These are phyloP conservation scores for Chaetomium tenue DNA, from an alignment of 495 filamentous ascomycete species.

Conservation along the genomic window DNA sequence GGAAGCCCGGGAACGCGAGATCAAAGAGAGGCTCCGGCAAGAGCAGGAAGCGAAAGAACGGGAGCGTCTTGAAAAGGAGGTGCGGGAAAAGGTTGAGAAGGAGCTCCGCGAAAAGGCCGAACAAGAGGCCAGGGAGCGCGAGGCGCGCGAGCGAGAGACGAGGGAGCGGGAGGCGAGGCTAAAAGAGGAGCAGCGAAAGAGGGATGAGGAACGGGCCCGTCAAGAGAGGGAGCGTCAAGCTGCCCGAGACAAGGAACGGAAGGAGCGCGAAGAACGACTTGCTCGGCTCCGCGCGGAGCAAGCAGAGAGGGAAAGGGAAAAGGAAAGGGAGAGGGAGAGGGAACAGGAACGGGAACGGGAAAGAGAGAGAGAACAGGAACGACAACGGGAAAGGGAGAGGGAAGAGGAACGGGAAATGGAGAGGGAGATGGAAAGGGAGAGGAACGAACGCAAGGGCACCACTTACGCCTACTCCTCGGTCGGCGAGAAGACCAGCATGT, in stretches of 20 bases:
- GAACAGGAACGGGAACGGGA: constrained; percentile 23
- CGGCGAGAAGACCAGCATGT: constrained; percentile 58
- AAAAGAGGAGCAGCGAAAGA: constrained; percentile 33
- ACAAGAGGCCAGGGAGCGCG: constrained; percentile 40
- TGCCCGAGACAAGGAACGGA: constrained; percentile 35
- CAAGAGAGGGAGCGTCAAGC: constrained; percentile 18
- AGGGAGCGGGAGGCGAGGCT: constrained; percentile 39
- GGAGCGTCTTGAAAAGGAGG: constrained; percentile 49
- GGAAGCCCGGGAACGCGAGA: constrained; percentile 43
- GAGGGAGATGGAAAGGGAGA: constrained; percentile 36
- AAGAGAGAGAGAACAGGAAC: constrained; percentile 36
- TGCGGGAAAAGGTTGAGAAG: constrained; percentile 44
- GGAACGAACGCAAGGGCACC: constrained; percentile 40
- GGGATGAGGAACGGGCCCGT: constrained; percentile 23
- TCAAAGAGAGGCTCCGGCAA: constrained; percentile 41
- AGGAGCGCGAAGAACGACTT: constrained; percentile 40
- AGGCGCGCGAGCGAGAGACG: constrained; percentile 43
- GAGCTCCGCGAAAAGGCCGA: constrained; percentile 38
- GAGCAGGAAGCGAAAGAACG: constrained; percentile 42
- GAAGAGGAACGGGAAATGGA: constrained; percentile 36
- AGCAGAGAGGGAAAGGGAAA: constrained; percentile 21
- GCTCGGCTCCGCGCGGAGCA: constrained; percentile 25
- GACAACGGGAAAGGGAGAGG: constrained; percentile 37
- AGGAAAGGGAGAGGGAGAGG: constrained; percentile 39
- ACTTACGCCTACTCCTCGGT: constrained; percentile 54